Percentiles rank a stretch among this genome's conserved stretches.
These are phyloP conservation scores for Coleophoma eucalyptorum DNA, from an alignment of 2,329 filamentous ascomycete genomes.

Conservation along the genomic window DNA sequence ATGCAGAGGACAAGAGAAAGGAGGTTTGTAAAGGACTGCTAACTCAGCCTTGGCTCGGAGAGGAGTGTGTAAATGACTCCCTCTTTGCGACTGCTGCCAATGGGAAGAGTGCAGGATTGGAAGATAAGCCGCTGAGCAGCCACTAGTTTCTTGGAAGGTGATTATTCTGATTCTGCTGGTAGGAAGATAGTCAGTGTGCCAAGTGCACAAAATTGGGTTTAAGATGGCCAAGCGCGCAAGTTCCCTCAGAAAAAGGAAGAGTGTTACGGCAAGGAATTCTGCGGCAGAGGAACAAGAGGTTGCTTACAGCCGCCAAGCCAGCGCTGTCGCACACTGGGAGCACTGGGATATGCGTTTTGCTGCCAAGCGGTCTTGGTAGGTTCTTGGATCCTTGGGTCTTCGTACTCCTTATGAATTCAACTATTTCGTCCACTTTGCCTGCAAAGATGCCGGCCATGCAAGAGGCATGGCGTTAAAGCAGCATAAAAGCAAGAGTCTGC, in stretches of 20 bases:
- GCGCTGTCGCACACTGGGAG: background rate
- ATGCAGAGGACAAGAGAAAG: background rate
- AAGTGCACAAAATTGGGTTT: background rate
- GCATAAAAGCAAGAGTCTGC: too few species aligned
- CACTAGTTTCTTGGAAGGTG: background rate
- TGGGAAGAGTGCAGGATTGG: too few species aligned
- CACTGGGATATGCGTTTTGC: background rate
- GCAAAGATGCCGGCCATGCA: too few species aligned
- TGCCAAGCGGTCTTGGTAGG: background rate
- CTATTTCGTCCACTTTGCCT: background rate
- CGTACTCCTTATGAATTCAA: background rate
- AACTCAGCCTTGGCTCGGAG: background rate
- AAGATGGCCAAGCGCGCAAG: background rate
- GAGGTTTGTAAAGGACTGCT: background rate
- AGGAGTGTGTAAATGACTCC: background rate
- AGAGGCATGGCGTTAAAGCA: too few species aligned
- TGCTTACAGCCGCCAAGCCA: background rate
- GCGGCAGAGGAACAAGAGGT: background rate
- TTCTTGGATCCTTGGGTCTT: background rate
- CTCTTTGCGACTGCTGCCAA: background rate
- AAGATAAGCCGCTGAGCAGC: background rate
- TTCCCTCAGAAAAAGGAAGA: background rate
- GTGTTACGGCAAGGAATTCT: background rate
- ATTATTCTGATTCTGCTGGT: background rate
- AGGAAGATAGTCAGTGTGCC: background rate